A percentile compares a stretch with the other conserved stretches of the same genome.
Conservation (phyloP, 495 filamentous ascomycete genomes). For the Penicillium odoratum region DNA sequence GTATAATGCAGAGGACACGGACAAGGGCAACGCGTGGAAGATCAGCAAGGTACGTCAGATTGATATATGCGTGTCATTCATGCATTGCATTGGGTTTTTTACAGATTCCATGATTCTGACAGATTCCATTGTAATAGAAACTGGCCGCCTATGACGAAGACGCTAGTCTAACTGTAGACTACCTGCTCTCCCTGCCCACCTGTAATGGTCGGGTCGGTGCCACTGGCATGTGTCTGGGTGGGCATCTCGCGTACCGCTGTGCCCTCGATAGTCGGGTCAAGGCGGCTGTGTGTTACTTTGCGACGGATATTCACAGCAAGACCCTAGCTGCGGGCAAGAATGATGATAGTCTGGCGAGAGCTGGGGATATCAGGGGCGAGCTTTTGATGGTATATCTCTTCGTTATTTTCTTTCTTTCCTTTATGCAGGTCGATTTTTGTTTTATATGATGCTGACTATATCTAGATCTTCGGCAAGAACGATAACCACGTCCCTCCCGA, state of each 20-base stretch:
- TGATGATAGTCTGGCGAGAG: slow-evolving; percentile 64
- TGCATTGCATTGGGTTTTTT: slow-evolving; percentile 1
- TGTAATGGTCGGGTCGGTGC: slow-evolving; percentile 84
- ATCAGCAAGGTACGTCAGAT: slow-evolving; percentile 61
- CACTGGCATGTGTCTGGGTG: slow-evolving; percentile 95
- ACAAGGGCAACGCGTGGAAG: slow-evolving; percentile 85
- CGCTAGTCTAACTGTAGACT: slow-evolving; percentile 67
- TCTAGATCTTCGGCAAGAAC: slow-evolving; percentile 75
- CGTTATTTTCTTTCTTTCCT: background rate
- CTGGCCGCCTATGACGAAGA: slow-evolving; percentile 90
- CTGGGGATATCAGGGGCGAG: slow-evolving; percentile 76
- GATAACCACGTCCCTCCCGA: slow-evolving; percentile 88
- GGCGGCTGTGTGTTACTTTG: slow-evolving; percentile 85
- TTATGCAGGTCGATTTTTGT: background rate
- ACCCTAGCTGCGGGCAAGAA: slow-evolving; percentile 69
- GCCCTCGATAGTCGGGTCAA: slow-evolving; percentile 75
- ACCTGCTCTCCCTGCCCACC: slow-evolving; percentile 70
- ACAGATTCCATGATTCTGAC: background rate
- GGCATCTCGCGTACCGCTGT: slow-evolving; percentile 84
- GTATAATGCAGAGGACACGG: slow-evolving; percentile 87
- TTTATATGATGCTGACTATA: background rate
- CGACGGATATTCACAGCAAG: slow-evolving; percentile 81
- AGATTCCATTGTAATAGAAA: slow-evolving; percentile 49
- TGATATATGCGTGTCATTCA: background rate
- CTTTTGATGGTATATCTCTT: slow-evolving; percentile 59